Base-by-base conservation (phyloP, 352 stramenopile genomes). In the Hyphochytrium catenoides region DNA sequence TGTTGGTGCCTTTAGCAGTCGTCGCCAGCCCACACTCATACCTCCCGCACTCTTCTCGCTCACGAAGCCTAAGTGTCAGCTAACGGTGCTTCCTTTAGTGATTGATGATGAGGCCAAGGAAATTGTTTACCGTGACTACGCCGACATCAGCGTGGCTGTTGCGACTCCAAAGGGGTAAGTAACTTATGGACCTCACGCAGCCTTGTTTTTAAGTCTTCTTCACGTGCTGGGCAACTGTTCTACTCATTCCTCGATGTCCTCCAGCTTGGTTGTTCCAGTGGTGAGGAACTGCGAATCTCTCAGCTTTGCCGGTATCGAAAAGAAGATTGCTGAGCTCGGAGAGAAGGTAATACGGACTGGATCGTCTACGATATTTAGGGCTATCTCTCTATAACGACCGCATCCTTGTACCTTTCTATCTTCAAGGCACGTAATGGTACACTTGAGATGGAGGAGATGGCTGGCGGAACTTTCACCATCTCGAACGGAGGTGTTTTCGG, bases 121-220 rank as follows among this genome's bases (percentile, higher is more conserved):
- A 56, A 94, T 98, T 36, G 84, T 98, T 12, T 96, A 97, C 65
- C 83, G 91, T 44, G 83, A 98, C 38, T 98, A 95, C 49, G 81
- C 84, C 27, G 91, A 98, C 62, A 91, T 98, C 41, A 95, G 83
- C 24, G 84, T 98, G 12, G 89, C 90, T 4, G 88, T 98, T 7
- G 87, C 89, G 4, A 88, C 67, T 32, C 85, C 91, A 18, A 76
- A 62, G 28, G 86, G 73, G 65, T 79, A 48, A 39, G 34, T 12
- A 29, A 29, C n/a, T 12, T 30, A 36, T n/a, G n/a, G n/a, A n/a
- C n/a, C n/a, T n/a, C n/a, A n/a, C n/a, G n/a, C 39, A 51, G 56
- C 3, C 22, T 11, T 32, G 19, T 27, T 7, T 3, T 22, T 46
- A 23, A 11, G 16, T 31, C 17, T 36, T 28, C 31, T 34, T 32